phyloP scores from a whole-genome alignment of 192 early-diverging fungal species.

The Linnemannia schmuckeri region DNA sequence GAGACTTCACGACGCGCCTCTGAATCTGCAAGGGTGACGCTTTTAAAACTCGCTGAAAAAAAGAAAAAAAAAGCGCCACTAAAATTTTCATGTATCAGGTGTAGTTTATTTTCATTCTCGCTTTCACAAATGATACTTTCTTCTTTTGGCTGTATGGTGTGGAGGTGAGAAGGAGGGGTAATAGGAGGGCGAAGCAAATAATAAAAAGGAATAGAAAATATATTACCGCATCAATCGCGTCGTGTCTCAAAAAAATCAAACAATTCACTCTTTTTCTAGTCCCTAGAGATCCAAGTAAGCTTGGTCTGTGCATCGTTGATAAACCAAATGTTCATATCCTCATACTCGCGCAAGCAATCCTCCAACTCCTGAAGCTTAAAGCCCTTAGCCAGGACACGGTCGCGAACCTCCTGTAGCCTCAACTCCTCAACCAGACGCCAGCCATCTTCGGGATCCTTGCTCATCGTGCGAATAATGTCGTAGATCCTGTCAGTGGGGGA shows the following conservation, averaged over 20 bases:
- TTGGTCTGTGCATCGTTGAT: constrained; percentile 70
- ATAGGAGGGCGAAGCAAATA: not conserved
- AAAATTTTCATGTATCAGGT: too few relatives aligned
- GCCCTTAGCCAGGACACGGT: constrained; percentile 81
- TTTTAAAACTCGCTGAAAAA: too few relatives aligned
- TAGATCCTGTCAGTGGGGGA: constrained; percentile 79
- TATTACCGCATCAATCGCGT: not conserved
- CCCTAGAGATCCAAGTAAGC: constrained; percentile 53
- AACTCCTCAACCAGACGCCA: constrained; percentile 67
- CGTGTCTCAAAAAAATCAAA: not conserved
- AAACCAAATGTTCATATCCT: constrained; percentile 81
- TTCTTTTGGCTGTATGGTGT: not conserved
- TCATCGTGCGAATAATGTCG: constrained; percentile 82
- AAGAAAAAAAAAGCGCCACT: too few relatives aligned
- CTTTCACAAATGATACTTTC: too few relatives aligned
- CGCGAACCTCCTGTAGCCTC: constrained; percentile 73
- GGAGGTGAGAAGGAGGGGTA: not conserved
- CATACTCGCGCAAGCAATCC: constrained; percentile 79
- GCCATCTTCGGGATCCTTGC: constrained; percentile 67
- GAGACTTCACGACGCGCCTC: too few relatives aligned
- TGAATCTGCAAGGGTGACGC: too few relatives aligned
- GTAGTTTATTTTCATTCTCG: too few relatives aligned
- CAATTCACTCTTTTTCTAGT: constrained; percentile 7
- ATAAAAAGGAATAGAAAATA: not conserved
- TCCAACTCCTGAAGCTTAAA: constrained; percentile 83